Base-by-base conservation (phyloP, 1,284 basidiomycete genomes). In the Fistulinella cinereoalba region DNA sequence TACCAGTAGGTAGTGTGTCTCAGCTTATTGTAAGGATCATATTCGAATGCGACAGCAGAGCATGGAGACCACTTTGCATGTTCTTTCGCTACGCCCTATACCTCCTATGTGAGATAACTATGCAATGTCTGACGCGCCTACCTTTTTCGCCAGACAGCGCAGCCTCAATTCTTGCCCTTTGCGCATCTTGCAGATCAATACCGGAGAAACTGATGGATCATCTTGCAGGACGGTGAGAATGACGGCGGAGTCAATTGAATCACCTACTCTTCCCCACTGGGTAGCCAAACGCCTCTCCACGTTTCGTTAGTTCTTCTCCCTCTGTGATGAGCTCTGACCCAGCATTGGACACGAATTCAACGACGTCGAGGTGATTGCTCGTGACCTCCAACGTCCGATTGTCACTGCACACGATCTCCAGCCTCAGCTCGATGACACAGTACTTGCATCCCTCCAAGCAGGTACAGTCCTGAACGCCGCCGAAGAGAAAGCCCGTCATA, bases 41-140 rank as follows among this genome's bases (percentile, higher is more conserved):
- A 99, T 71, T 99, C 97, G 59, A 97, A 99, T 2, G 88, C 85
- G 18, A 99, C 85, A 2, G 97, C 94, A 1, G 93, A 90, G 48
- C 94, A 90, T 12, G 97, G 96, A 0, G 93, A 97, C 94, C 96
- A 99, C 72, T 99, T 99, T 7, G 97, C 94, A 64, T 99, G 97
- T 65, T 98, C 94, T 73, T 99, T 97, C 8, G 94, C 94, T 51
- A 97, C 89, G 23, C 96, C 96, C 92, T 97, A 27, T 8, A 16
- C 29, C 22, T 18, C 27, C 21, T 43, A 23, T 32, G 50, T 46
- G 12, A 41, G 43, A 44, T 19, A 22, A 6, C 34, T 18, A 31
- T 25, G 18, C 46, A 28, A 45, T 29, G 46, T 37, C 47, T 46
- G 37, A 44, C 13, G 6, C 6, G 24, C 51, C 19, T 49, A 90